Conservation (phyloP, 176 grass and related monocot genomes). For the Luzula sylvatica region DNA sequence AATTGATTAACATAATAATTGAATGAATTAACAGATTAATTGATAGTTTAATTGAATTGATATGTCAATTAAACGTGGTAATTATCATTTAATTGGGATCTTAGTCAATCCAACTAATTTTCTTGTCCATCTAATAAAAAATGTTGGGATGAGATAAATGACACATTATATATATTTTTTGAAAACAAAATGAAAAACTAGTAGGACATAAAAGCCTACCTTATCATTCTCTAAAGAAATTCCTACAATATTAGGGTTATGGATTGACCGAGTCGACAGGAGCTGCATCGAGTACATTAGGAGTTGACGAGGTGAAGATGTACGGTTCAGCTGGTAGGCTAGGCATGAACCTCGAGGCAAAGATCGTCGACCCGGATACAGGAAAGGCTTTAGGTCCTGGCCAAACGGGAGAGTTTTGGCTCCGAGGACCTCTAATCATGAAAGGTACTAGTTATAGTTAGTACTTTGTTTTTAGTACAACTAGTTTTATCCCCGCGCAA, state of each 20-base stretch:
- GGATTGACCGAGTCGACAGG: constrained; percentile 59
- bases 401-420: constrained; percentile 46
- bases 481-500: no score
- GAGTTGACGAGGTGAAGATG: neutral
- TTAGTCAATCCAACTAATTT: no score
- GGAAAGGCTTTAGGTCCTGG: constrained; percentile 42
- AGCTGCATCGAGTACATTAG: neutral
- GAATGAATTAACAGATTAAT: no score
- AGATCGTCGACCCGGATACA: constrained; percentile 53
- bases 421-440: constrained; percentile 46
- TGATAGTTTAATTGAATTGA: no score
- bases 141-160: neutral
- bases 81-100: no score
- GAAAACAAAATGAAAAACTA: neutral
- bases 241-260: constrained; percentile 62
- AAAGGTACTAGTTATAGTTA: constrained; percentile 27
- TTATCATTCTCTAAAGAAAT: neutral
- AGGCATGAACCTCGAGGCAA: constrained; percentile 34
- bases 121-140: neutral
- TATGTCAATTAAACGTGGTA: no score
- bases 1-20: no score
- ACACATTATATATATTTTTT: neutral
- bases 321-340: constrained; percentile 20
- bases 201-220: neutral
- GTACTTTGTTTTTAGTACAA: no score